Evolutionary conservation across 2,329 filamentous ascomycete genomes (phyloP), one percentile per base, ranked within the genome.

Genomic region (Phaeosphaeria sp.): DNA sequence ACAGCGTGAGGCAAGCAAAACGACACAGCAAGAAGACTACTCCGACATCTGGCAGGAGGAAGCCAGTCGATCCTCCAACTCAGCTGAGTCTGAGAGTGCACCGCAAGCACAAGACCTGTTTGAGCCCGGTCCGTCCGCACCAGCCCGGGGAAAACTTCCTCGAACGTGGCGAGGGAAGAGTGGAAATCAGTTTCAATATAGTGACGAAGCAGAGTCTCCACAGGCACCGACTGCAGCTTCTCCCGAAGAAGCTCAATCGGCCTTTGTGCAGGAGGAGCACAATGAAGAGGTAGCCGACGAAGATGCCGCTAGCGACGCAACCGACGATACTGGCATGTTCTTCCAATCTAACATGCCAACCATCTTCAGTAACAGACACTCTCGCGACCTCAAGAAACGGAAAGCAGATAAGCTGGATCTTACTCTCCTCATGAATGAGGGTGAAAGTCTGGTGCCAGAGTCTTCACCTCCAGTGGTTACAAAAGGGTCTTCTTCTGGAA

Each of bases 41-140:
- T 72, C 69, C 18, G 81, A 83, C 53, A 75, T 83, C 21, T 83
- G 81, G 81, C 74, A 80, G 66, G 80, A 81, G 55, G 80, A 82
- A 61, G 81, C 80, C 17, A 81, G 79, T 43, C 74, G 79, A 8
- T 71, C 72, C 17, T 64, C 68, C 0, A 56, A 63, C 21, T 60
- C 57, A 27, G 52, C 65, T 5, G 55, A 57, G n/a, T 18, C 64
- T 1, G 66, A 72, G n/a, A 65, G 69, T 18, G 60, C 59, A 42
- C 58, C 68, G 13, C 59, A 69, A 21, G n/a, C 71, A 5, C 66
- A 74, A 33, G 78, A 79, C 43, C 54, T 78, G 15, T 76, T 79
- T 42, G 71, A 74, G 20, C 68, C 75, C 46, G 63, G 63, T 5
- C 54, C 56, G 8, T 54, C 63, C 43, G 74, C 69, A 40, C 76